phyloP scores from a whole-genome alignment of 768 basidiomycete species.

The Coprinopsis sp. region DNA sequence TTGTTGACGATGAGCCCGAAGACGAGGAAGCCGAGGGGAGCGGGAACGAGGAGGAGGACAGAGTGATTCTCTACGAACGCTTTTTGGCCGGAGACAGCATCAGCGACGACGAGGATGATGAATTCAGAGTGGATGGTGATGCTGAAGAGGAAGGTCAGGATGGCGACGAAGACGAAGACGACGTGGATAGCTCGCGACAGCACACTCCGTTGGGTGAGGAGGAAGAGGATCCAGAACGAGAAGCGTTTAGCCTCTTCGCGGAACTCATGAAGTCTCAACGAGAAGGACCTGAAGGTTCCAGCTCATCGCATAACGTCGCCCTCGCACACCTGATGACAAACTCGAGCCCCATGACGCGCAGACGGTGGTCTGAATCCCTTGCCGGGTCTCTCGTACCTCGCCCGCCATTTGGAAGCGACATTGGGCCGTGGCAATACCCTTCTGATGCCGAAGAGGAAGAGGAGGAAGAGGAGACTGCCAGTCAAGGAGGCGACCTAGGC shows the following conservation, averaged over 20 bases:
- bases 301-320: constrained; percentile 21
- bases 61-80: constrained; percentile 44
- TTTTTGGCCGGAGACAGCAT: constrained; percentile 59
- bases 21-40: constrained; percentile 14
- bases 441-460: constrained; percentile 15
- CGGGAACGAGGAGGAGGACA: constrained; percentile 20
- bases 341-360: constrained; percentile 23
- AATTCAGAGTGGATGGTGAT: constrained; percentile 17
- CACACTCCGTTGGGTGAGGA: constrained; percentile 12
- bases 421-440: no score
- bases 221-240: constrained; percentile 16
- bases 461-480: constrained; percentile 4
- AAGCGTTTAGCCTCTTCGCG: constrained; percentile 46
- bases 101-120: constrained; percentile 36
- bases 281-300: constrained; percentile 10
- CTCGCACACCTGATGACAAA: constrained; percentile 23
- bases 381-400: no score
- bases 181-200: constrained; percentile 20
- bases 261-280: constrained; percentile 40
- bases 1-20: constrained; percentile 8
- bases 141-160: constrained; percentile 24
- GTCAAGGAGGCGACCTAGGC: constrained; percentile 18
- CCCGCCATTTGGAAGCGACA: no score
- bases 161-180: constrained; percentile 21
- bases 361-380: no score